Evolutionary conservation across 75 land plant genomes (phyloP).

Genomic region (Picea sitchensis): DNA sequence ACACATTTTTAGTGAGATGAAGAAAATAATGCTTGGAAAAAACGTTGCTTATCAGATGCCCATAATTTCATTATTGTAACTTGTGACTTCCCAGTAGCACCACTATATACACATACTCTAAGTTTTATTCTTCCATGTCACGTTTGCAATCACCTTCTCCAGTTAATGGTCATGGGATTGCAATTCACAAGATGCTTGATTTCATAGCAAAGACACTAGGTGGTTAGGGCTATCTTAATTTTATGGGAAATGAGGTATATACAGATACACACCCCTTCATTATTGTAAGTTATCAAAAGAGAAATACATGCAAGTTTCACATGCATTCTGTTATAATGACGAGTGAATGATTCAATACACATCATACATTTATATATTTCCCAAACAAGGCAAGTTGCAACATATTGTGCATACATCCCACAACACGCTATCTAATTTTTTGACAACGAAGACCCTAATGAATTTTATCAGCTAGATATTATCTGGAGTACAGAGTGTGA

Average conservation of each 20-base stretch:
- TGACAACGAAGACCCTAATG: not conserved
- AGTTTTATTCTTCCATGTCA: conserved; percentile 53
- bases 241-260: conserved; percentile 97
- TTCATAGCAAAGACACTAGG: conserved; percentile 95
- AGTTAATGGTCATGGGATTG: conserved; percentile 80
- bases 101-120: not conserved
- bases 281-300: not conserved
- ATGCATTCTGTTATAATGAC: not conserved
- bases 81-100: not conserved
- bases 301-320: not conserved
- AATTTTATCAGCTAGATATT: not conserved
- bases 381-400: too few species aligned
- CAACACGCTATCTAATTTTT: not conserved
- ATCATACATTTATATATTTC: too few species aligned
- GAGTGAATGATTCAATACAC: not conserved
- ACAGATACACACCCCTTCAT: not conserved
- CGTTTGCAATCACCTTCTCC: conserved; percentile 58
- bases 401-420: not conserved
- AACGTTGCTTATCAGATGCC: too few species aligned
- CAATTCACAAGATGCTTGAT: conserved; percentile 98
- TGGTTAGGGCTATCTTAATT: conserved; percentile 96
- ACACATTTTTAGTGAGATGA: too few species aligned
- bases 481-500: not conserved
- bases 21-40: too few species aligned
- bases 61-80: not conserved